These are phyloP conservation scores for Vitis labrusca DNA, from an alignment of 164 flowering plant genomes.

Conservation along the genomic window DNA sequence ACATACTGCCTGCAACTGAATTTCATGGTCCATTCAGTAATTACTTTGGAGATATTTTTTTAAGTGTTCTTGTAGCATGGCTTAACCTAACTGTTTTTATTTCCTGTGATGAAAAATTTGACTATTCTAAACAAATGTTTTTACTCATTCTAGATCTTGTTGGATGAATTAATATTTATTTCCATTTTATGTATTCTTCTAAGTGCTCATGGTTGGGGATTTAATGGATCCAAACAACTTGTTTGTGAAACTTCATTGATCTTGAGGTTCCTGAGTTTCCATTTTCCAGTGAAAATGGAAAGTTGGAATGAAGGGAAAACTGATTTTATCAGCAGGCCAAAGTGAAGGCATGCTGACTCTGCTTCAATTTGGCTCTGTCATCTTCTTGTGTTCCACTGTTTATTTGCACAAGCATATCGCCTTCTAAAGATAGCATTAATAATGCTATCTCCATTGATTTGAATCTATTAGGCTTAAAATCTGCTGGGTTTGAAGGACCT, in stretches of 20 bases:
- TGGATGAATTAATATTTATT: background rate
- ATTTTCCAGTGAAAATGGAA: conserved; percentile 3
- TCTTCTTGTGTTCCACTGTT: conserved; percentile 1
- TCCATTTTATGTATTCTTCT: background rate
- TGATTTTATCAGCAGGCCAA: conserved; percentile 3
- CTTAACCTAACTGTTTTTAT: no score
- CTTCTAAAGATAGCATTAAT: background rate
- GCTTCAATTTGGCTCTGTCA: conserved; percentile 4
- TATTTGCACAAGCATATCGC: background rate
- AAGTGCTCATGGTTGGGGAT: background rate
- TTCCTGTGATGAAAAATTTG: background rate
- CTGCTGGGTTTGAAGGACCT: no score
- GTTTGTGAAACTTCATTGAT: background rate
- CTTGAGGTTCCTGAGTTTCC: background rate
- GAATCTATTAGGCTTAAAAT: background rate
- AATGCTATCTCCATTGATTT: background rate
- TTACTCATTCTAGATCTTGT: background rate
- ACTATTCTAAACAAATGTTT: background rate
- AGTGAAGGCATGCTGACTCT: conserved; percentile 1
- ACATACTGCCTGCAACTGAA: background rate
- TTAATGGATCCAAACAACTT: background rate
- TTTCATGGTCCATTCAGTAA: background rate
- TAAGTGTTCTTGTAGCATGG: background rate
- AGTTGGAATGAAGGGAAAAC: background rate
- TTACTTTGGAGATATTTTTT: background rate